Conservation (phyloP, 2,329 filamentous ascomycete species). For the Nemania sp. region DNA sequence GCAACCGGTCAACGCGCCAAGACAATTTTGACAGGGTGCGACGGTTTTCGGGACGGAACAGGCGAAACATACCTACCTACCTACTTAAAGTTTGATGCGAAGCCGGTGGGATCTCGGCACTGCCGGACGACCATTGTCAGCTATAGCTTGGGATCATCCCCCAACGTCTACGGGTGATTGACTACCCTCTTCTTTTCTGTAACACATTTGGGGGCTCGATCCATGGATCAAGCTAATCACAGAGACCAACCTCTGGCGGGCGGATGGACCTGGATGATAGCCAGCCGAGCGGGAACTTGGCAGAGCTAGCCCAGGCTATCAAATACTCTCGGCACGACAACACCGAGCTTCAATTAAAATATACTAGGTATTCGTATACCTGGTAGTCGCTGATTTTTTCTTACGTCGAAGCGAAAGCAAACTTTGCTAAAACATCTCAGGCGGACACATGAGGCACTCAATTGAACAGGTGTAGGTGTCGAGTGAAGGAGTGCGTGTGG, state of each 20-base stretch:
- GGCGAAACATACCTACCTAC: conserved; percentile 6
- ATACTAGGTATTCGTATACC: background rate
- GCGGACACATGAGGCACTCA: background rate
- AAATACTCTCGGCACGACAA: conserved; percentile 13
- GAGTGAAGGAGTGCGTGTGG: conserved; percentile 6
- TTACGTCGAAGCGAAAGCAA: background rate
- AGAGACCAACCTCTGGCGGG: conserved; percentile 8
- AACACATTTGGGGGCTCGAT: background rate
- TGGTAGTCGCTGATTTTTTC: background rate
- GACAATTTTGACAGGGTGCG: conserved; percentile 28
- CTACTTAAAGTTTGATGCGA: conserved; percentile 17
- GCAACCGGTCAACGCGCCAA: conserved; percentile 33
- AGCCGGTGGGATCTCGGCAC: conserved; percentile 27
- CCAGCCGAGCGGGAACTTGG: conserved; percentile 20
- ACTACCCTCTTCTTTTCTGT: conserved; percentile 14
- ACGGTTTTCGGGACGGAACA: conserved; percentile 37
- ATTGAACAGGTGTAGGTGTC: background rate
- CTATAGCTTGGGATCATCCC: conserved; percentile 16
- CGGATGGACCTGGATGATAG: conserved; percentile 12
- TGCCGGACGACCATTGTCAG: conserved; percentile 32
- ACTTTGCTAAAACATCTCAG: background rate
- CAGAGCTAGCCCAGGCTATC: conserved; percentile 11
- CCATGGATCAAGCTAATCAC: conserved; percentile 12
- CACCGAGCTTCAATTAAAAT: conserved; percentile 6
- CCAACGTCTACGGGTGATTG: conserved; percentile 8